Evolutionary conservation across 306 rosid species (phyloP).

Genomic region (Prunus kanzakura): DNA sequence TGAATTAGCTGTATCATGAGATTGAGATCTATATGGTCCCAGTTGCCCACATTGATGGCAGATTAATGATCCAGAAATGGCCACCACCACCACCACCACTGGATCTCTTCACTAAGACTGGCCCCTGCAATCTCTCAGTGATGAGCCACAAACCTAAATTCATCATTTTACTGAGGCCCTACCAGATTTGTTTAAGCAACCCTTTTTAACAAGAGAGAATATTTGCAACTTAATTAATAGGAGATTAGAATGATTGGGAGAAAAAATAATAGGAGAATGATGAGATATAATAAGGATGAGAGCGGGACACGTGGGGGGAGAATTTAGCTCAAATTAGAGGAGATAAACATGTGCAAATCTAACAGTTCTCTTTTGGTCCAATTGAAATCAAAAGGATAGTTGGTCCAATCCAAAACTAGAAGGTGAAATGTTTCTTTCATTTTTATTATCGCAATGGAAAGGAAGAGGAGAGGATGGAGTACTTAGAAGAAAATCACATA

Average conservation of each 20-base stretch:
- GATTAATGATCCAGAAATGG: neutral
- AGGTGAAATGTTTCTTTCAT: neutral
- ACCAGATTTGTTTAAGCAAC: neutral
- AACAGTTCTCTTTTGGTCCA: neutral
- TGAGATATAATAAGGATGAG: neutral
- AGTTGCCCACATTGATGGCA: neutral
- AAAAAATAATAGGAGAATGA: neutral
- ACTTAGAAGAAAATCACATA: neutral
- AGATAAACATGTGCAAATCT: neutral
- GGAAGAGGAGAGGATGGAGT: neutral
- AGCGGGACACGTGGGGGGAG: neutral
- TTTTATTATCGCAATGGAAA: neutral
- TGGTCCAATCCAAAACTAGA: neutral
- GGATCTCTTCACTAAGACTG: neutral
- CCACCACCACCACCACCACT: slow-evolving; percentile 13
- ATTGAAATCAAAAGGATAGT: neutral
- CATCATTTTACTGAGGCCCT: slow-evolving; percentile 6
- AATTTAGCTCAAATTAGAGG: neutral
- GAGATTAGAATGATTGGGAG: neutral
- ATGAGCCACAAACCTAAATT: neutral
- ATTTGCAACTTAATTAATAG: neutral
- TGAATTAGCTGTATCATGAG: neutral
- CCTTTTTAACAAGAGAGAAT: neutral
- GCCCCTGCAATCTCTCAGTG: slow-evolving; percentile 7
- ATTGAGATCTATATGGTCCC: neutral